Evolutionary conservation across 257 asterid genomes (phyloP), one percentile per base, ranked within the genome.

Genomic region (Lycium ferocissimum): DNA sequence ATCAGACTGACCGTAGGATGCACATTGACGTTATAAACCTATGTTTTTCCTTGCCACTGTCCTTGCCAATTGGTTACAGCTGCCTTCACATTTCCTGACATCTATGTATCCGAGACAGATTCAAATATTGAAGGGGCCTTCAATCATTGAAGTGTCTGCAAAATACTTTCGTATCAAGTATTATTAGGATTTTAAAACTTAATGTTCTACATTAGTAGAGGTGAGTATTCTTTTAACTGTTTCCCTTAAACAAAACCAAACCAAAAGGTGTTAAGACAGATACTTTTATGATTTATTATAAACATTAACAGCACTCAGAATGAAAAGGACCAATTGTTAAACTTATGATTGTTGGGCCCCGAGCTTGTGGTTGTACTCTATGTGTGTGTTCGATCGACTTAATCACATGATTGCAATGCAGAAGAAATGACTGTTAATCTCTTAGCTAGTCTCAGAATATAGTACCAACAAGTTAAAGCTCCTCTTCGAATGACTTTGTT

Each of bases 381-480:
- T 4, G 58, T 73, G 59, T 43, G 33, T 47, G 61, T 75, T 75
- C 11, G 6, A 3, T 47, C 38, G 38, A 49, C 57, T 14, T 20
- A 38, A 5, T 49, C 37, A 75, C 61, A 49, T 22, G 81, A 47
- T 38, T 20, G 43, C 61, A 12, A 22, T 20, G 61, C 58, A 75
- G 37, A 73, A 75, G 12, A 75, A 75, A 75, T 6, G 43, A 49
- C 43, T 6, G 61, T 47, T 75, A 20, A 22, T 49, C 45, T 49
- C 62, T 75, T 26, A 75, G 37, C 43, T 20, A 22, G 61, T 49
- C 43, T 73, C n/a, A 22, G 40, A 49, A 49, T 47, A 1, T 37
- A 47, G 20, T 14, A 22, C 81, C 81, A 40, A 47, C 43, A 75
- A 75, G 61, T 75, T 49, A 6, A 49, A 75, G 38, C 81, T 75